Evolutionary conservation across 2,329 filamentous ascomycete genomes (phyloP), one percentile per base, ranked within the genome.

Genomic region (Talaromyces sp.): DNA sequence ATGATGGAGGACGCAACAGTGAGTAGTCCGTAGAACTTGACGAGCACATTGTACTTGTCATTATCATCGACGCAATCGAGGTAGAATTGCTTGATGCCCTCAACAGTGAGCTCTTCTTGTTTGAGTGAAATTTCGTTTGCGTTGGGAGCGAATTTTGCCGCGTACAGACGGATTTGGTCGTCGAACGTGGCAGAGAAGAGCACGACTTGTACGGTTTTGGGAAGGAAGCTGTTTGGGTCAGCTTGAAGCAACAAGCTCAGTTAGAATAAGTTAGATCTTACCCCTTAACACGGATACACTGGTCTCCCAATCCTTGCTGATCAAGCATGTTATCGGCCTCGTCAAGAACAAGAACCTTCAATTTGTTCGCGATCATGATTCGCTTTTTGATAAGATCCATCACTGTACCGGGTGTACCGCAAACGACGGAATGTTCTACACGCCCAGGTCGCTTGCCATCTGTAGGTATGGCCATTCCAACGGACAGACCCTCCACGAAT

Each of bases 261-360:
- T 11, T 11, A 5, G 10, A 2, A 15, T 8, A 5, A 4, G 43
- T 38, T 27, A 22, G 25, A 34, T 38, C 53, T 59, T 80, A 95
- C 92, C 80, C 79, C 82, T 96, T 97, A 71, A 97, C 92, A 70
- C 93, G 89, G 72, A 93, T 86, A 78, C 94, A 98, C 80, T 99
- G 95, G 66, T 98, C 95, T 61, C 95, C 95, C 64, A 99, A 84
- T 61, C 95, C 94, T 79, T 97, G 92, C 79, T 94, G 90, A 75
- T 98, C 95, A 67, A 99, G 83, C 95, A 99, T 99, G 81, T 97
- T 98, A 81, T 99, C 95, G 65, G 95, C 95, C 81, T 99, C 95
- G 74, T 99, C 95, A 62, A 99, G 85, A 64, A 97, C 94, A 67
- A 99, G 85, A 8, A 96, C 86, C 77, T 88, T 91, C 70, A 99